Evolutionary conservation across 441 rosid species (phyloP).

Genomic region (Adansonia rubrostipa): DNA sequence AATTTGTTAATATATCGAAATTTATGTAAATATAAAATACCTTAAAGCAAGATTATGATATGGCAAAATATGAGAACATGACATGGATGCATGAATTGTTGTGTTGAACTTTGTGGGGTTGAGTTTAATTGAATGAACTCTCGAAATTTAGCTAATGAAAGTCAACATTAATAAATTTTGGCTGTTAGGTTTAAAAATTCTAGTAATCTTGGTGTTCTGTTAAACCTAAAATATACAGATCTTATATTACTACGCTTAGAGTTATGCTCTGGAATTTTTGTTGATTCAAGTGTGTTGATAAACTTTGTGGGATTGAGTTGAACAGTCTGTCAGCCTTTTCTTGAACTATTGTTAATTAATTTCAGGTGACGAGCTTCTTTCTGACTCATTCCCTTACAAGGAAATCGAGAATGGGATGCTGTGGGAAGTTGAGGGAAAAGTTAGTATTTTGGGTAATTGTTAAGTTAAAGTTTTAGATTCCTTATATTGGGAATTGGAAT

Average conservation of each 20-base stretch:
- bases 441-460: conserved; percentile 27
- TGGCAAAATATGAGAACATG: too few relatives aligned
- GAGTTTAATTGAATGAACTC: background rate
- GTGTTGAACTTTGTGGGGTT: background rate
- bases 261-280: background rate
- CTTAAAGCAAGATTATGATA: too few relatives aligned
- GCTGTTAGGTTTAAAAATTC: background rate
- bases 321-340: background rate
- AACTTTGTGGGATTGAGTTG: background rate
- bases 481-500: background rate
- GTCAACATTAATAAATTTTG: background rate
- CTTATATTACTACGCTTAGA: background rate
- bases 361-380: conserved; percentile 93
- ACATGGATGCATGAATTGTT: too few relatives aligned
- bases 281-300: background rate
- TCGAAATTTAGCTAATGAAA: too few relatives aligned
- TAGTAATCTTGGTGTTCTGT: background rate
- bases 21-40: too few relatives aligned
- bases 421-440: conserved; percentile 98
- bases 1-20: too few relatives aligned
- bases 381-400: conserved; percentile 90
- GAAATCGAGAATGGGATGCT: conserved; percentile 73
- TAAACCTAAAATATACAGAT: background rate
- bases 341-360: background rate
- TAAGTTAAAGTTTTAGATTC: background rate